Conservation (phyloP, 2,329 filamentous ascomycete species). For the Penicillium concentricum region DNA sequence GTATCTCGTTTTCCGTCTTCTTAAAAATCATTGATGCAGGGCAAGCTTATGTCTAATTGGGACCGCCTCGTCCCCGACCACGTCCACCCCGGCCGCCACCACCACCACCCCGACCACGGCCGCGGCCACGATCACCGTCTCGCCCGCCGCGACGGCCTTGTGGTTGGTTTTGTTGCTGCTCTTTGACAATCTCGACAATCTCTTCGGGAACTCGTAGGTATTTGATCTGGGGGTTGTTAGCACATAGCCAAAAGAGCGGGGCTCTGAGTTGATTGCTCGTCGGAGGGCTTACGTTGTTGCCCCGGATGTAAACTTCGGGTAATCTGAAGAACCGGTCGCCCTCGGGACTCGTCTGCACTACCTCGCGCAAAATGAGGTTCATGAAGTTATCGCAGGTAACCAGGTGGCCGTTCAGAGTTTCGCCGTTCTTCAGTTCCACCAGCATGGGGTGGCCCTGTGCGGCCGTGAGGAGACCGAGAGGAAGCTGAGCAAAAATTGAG, state of each 20-base stretch:
- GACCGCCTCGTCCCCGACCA: constrained; percentile 44
- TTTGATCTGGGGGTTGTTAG: constrained; percentile 70
- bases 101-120: constrained; percentile 44
- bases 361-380: constrained; percentile 96
- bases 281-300: constrained; percentile 76
- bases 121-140: constrained; percentile 38
- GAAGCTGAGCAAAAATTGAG: constrained; percentile 48
- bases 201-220: constrained; percentile 95
- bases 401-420: constrained; percentile 94
- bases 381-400: constrained; percentile 99
- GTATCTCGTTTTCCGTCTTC: constrained; percentile 36
- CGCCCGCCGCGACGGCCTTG: constrained; percentile 43
- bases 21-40: constrained; percentile 14
- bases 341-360: constrained; percentile 93
- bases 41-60: constrained; percentile 18
- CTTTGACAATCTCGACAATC: constrained; percentile 90
- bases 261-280: neutral
- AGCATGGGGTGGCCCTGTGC: constrained; percentile 98
- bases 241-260: neutral
- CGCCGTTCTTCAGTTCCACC: constrained; percentile 94
- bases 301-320: constrained; percentile 92
- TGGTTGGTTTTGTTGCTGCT: constrained; percentile 75
- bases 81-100: constrained; percentile 34
- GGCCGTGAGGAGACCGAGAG: constrained; percentile 81
- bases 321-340: constrained; percentile 91